Base-by-base conservation (phyloP, 139 green algal genomes). In the Micractinium sp. region DNA sequence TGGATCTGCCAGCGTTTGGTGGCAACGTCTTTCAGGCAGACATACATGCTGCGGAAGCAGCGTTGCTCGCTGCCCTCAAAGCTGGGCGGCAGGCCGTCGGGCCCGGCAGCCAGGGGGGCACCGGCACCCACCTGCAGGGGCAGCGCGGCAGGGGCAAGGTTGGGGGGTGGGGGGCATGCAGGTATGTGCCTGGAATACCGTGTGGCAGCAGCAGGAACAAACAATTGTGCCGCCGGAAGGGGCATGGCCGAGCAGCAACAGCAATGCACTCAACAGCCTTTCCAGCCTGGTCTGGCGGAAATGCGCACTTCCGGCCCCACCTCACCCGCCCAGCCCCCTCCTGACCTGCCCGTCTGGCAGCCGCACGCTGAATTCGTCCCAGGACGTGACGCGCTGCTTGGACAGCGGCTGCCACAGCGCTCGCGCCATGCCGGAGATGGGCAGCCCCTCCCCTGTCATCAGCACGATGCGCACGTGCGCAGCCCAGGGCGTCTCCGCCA, bases 11-110 rank as follows among this genome's bases (percentile, higher is more conserved):
- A 18, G 41, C 29, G 47, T 0, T 13, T 27, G 47, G 47, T 15
- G 79, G 39, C 15, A n/a, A 71, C 31, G 31, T 66, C 47, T 13
- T 67, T 31, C 27, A 67, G 25, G 56, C 56, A 76, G 56, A 76
- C 60, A 25, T 41, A 75, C 81, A 75, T 75, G 56, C 27, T 20
- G n/a, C 63, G 63, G 81, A 74, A 76, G 81, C 81, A 75, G 81
- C 81, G 81, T 18, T 67, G 60, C 56, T 53, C 41, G 53, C n/a
- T 23, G 33, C 81, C 60, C 61, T 86, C 60, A 15, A 35, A 76
- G 81, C 81, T 75, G 60, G 33, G 56, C 81, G 20, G 41, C 60
- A 39, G 56, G 29, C 12, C 33, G 35, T 7, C 60, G 0, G 47
- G 39, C 39, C 16, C 53, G 19, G 80, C 80, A 14, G n/a, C 73